Percentiles rank a stretch among this genome's conserved stretches.
Evolutionary conservation across 257 asterid genomes (phyloP).

Genomic region (Lycium ferocissimum): DNA sequence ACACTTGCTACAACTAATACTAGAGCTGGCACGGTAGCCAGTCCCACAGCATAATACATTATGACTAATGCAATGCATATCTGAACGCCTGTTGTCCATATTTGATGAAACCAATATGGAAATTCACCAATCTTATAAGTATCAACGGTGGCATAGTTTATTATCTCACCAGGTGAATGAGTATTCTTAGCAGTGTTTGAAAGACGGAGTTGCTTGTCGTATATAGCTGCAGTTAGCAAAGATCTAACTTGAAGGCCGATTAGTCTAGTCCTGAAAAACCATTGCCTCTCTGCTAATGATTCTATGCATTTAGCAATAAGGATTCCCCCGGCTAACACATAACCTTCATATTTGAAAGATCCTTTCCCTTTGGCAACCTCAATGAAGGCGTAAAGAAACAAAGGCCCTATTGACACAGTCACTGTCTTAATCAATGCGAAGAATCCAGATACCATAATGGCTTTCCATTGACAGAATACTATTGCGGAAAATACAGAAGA

Average conservation of each 20-base stretch:
- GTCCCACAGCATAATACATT: constrained; percentile 44
- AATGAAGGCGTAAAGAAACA: constrained; percentile 50
- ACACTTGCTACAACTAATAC: constrained; percentile 36
- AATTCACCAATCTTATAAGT: constrained; percentile 47
- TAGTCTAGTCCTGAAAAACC: constrained; percentile 45
- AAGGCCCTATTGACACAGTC: constrained; percentile 43
- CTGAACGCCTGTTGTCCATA: constrained; percentile 48
- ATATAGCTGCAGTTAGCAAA: constrained; percentile 44
- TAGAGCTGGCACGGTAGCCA: constrained; percentile 43
- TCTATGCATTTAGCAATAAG: constrained; percentile 44
- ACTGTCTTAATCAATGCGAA: constrained; percentile 41
- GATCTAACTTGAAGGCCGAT: constrained; percentile 46
- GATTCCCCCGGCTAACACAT: constrained; percentile 36
- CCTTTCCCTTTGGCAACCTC: constrained; percentile 40
- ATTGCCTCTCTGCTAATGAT: constrained; percentile 51
- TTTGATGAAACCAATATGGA: constrained; percentile 47
- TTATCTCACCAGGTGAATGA: constrained; percentile 49
- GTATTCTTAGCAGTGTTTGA: constrained; percentile 36
- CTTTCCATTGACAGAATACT: constrained; percentile 40
- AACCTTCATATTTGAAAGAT: constrained; percentile 39
- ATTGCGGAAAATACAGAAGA: constrained; percentile 34
- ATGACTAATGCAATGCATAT: constrained; percentile 39
- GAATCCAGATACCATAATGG: constrained; percentile 42
- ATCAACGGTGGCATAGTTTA: constrained; percentile 49
- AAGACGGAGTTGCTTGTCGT: constrained; percentile 43